Base-by-base conservation (phyloP, 768 basidiomycete species). In the Artomyces pyxidatus region DNA sequence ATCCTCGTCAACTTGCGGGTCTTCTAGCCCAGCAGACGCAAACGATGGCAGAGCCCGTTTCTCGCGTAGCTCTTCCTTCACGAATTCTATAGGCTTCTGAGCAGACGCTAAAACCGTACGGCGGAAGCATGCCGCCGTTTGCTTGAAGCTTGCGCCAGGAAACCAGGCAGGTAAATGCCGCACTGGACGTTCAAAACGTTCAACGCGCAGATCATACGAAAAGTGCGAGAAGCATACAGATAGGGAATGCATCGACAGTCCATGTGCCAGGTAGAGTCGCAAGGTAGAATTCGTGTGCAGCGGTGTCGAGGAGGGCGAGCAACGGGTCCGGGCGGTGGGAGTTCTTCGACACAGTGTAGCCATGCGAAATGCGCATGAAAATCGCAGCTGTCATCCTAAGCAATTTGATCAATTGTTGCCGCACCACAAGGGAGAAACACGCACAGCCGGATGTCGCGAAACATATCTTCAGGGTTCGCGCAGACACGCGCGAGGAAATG, bases 141-240 rank as follows among this genome's bases (percentile, higher is more conserved):
- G 21, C 47, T 58, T 54, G 32, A 57, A 61, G 4, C 50, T 47
- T 2, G 53, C 53, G 21, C 56, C 59, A 0, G 59, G 59, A 17
- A 61, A 25, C 59, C 59, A 61, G 6, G 25, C 45, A 6, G 59
- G 59, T 4, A 59, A 25, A 51, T 47, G 38, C 23, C 43, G 37
- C 16, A 54, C 53, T 54, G 37, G 9, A 26, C 5, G 3, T 6
- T 42, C 16, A 21, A 14, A 12, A 42, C 28, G 29, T 38, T 8
- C 23, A 14, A 19, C 11, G 9, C 10, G 14, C 32, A 3, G 44
- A 44, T 11, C 9, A 28, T 9, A 3, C 23, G 9, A 40, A 38
- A 12, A 14, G 22, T n/a, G n/a, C n/a, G n/a, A n/a, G n/a, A n/a
- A n/a, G 29, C 45, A 4, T 12, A 51, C 50, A 28, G 2, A 26